Conservation (phyloP, 495 filamentous ascomycete species). For the Cercophora samala region DNA sequence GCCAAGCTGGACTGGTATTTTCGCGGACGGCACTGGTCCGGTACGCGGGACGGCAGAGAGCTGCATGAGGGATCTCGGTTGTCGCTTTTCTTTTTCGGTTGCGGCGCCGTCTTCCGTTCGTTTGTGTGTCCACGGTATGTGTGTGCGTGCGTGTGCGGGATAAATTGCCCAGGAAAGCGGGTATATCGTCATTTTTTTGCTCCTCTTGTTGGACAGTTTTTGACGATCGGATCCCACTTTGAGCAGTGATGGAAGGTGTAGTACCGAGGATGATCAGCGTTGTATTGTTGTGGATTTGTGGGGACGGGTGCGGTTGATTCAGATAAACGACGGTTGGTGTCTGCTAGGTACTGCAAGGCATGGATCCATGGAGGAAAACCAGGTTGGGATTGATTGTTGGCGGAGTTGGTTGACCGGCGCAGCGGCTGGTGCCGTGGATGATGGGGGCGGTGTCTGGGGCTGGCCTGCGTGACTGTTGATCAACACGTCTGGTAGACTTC, state of each 20-base stretch:
- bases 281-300: not conserved
- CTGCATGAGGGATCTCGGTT: not conserved
- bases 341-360: not conserved
- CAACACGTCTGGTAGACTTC: not conserved
- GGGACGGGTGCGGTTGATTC: not conserved
- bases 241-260: not conserved
- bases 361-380: not conserved
- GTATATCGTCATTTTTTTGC: not conserved
- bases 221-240: not conserved
- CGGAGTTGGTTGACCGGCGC: not conserved
- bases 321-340: not conserved
- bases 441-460: not conserved
- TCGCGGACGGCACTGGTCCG: not conserved
- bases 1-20: not conserved
- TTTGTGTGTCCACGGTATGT: too few species aligned
- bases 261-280: not conserved
- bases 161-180: not conserved
- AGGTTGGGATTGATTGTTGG: not conserved
- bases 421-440: not conserved
- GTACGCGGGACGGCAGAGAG: not conserved
- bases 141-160: not conserved
- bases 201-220: not conserved
- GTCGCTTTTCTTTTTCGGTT: not conserved
- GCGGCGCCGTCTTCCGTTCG: not conserved
- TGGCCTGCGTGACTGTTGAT: not conserved